Base-by-base conservation (phyloP, 164 flowering plant genomes). In the Hamamelis virginiana region DNA sequence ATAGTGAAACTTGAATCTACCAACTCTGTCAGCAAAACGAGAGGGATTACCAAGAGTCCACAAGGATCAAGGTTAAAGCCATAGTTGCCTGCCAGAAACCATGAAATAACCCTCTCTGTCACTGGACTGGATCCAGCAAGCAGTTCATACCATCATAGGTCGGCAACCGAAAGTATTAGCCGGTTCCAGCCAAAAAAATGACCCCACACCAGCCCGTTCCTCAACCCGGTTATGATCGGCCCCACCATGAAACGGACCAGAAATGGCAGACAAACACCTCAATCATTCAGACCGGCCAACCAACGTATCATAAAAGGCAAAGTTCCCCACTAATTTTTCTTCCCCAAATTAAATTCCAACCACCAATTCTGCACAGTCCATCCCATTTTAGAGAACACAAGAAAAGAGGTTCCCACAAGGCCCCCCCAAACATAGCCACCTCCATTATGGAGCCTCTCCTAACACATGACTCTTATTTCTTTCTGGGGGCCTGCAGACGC, bases 211-310 rank as follows among this genome's bases (percentile, higher is more conserved):
- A 21, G 13, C 23, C 59, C 59, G 26, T 21, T 23, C 33, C 11
- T 14, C 58, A 50, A 48, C 21, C 59, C 71, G 52, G 72, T 57
- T 18, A 18, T 25, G 14, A 56, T 8, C 67, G 71, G 10, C 74
- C 77, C 77, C 58, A 73, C 71, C 56, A 66, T 58, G 72, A 62
- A 28, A 46, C 48, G 15, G 46, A 46, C 28, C 66, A 25, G 59
- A 67, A 69, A 75, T 80, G 80, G 83, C 80, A 75, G 80, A 77
- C 80, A 81, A 72, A 66, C 9, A 62, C 56, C 43, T 68, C 74
- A 74, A 78, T 78, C 67, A 81, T 75, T 65, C 66, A 66, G 58
- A 64, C 59, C 69, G 13, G 66, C 75, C 77, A 72, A 58, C 43
- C n/a, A 33, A 6, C 6, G 38, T 9, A 11, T 4, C 55, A 70